phyloP scores from a whole-genome alignment of 495 filamentous ascomycete species.

The Schizothecium vesticola region DNA sequence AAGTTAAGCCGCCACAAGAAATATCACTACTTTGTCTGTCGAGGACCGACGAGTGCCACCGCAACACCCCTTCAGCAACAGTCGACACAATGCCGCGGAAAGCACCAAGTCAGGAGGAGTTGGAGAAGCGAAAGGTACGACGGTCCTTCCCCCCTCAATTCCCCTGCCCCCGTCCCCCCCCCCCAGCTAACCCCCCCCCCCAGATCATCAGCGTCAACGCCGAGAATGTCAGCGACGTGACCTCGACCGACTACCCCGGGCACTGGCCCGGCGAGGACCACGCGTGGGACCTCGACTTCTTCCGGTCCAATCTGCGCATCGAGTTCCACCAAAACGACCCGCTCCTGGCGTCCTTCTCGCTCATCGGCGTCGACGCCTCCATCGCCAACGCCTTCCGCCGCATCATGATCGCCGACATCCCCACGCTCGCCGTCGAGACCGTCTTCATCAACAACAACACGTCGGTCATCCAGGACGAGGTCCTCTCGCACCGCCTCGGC shows the following conservation, averaged over 20 bases:
- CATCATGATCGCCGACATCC: conserved; percentile 92
- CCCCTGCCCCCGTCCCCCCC: not conserved
- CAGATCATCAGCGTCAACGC: conserved; percentile 80
- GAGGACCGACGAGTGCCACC: not conserved
- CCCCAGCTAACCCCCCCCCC: conserved; percentile 6
- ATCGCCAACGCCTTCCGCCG: conserved; percentile 98
- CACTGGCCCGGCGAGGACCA: conserved; percentile 90
- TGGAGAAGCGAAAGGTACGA: conserved; percentile 37
- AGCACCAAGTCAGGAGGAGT: conserved; percentile 35
- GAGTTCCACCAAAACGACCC: conserved; percentile 76
- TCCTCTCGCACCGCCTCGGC: conserved; percentile 81
- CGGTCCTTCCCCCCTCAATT: not conserved
- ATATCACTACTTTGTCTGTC: conserved; percentile 7
- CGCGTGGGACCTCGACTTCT: conserved; percentile 73
- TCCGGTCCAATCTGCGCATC: conserved; percentile 62
- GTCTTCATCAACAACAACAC: conserved; percentile 94
- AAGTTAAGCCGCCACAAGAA: conserved; percentile 11
- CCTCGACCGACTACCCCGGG: conserved; percentile 73
- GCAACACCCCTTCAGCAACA: conserved; percentile 8
- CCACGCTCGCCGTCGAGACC: conserved; percentile 85
- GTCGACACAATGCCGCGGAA: conserved; percentile 37
- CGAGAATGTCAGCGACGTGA: conserved; percentile 83
- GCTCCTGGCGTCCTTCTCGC: conserved; percentile 75
- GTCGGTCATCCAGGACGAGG: conserved; percentile 94
- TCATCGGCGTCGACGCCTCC: conserved; percentile 84